Evolutionary conservation across 176 grass and related monocot species (phyloP).

Genomic region (Phoenix roebelenii): DNA sequence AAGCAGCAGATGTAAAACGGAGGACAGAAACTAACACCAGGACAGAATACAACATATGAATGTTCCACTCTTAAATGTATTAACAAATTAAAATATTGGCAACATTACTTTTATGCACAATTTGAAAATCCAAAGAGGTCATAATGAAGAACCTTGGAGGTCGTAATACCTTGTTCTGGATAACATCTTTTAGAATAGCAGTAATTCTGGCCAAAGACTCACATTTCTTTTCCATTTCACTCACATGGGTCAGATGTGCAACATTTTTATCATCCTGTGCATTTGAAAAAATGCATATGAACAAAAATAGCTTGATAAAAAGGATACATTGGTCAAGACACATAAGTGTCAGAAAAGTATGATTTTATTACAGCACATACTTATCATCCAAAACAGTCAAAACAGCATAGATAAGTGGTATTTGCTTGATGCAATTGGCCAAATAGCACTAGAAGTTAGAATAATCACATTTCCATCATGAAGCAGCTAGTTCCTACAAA

Average conservation of each 20-base stretch:
- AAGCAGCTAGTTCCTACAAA: too few relatives aligned
- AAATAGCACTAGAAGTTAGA: too few relatives aligned
- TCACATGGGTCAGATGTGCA: slow-evolving; percentile 93
- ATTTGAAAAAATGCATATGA: slow-evolving; percentile 14
- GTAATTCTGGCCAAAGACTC: slow-evolving; percentile 95
- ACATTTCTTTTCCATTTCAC: slow-evolving; percentile 99
- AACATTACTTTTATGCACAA: too few relatives aligned
- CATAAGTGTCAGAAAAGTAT: neutral
- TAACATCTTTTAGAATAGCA: slow-evolving; percentile 97
- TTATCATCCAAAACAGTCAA: too few relatives aligned
- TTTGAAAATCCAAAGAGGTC: neutral
- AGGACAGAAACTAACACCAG: neutral
- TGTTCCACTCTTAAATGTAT: too few relatives aligned
- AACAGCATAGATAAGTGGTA: too few relatives aligned
- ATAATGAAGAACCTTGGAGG: slow-evolving; percentile 5
- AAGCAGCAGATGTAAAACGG: too few relatives aligned
- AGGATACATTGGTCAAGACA: neutral
- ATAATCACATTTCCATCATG: too few relatives aligned
- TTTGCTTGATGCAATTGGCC: too few relatives aligned
- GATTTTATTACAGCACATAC: too few relatives aligned
- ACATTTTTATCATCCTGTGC: slow-evolving; percentile 94
- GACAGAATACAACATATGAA: neutral
- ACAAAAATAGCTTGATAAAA: neutral
- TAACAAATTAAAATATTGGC: too few relatives aligned
- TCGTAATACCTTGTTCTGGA: slow-evolving; percentile 90